Conservation (phyloP, 768 basidiomycete species). For the Hygrocybe punicea region DNA sequence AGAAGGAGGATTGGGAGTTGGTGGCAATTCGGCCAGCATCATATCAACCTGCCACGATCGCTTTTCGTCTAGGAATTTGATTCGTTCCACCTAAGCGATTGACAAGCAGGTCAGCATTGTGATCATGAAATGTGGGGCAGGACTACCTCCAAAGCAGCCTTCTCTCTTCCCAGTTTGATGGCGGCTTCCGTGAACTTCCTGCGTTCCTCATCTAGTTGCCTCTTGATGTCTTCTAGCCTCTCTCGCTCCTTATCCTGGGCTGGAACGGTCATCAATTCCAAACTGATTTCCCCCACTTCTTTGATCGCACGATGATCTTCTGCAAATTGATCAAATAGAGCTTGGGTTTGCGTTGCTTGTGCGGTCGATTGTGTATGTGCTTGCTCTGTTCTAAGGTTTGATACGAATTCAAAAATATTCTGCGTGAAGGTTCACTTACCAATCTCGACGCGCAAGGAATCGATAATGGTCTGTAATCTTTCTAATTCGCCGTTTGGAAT, state of each 20-base stretch:
- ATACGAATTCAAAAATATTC: too few relatives aligned
- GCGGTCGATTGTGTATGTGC: constrained; percentile 45
- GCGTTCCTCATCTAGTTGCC: constrained; percentile 63
- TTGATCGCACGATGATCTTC: constrained; percentile 39
- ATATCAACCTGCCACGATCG: constrained; percentile 66
- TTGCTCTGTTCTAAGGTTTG: constrained; percentile 45
- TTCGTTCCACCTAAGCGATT: constrained; percentile 52
- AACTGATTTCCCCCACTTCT: constrained; percentile 42
- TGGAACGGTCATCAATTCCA: constrained; percentile 54
- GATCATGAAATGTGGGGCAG: constrained; percentile 1
- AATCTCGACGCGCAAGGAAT: constrained; percentile 53
- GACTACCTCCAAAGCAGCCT: constrained; percentile 60
- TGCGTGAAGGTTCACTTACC: too few relatives aligned
- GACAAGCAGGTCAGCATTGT: constrained; percentile 10
- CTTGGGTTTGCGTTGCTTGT: constrained; percentile 46
- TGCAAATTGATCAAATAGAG: constrained; percentile 54
- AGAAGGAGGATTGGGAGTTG: constrained; percentile 37
- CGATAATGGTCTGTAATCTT: constrained; percentile 46
- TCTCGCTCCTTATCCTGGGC: constrained; percentile 53
- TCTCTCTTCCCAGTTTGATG: constrained; percentile 60
- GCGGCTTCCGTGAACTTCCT: constrained; percentile 62
- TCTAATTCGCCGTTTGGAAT: constrained; percentile 41
- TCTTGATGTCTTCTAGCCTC: constrained; percentile 48
- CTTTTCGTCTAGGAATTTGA: constrained; percentile 63
- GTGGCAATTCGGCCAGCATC: constrained; percentile 58